Conservation (phyloP, 345 rosid genomes). For the Eutrema japonicum region DNA sequence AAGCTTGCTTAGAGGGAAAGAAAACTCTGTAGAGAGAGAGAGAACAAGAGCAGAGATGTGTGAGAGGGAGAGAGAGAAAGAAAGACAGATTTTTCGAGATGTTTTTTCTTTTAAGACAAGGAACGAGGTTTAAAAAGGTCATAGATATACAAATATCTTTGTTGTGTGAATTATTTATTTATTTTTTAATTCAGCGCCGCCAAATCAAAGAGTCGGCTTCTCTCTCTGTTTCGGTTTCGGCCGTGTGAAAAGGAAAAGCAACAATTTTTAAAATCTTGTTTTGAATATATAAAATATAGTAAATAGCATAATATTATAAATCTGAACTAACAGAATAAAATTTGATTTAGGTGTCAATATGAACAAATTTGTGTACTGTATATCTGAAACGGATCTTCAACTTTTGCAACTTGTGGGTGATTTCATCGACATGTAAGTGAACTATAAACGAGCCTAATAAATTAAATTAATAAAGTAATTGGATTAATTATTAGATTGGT, state of each 20-base stretch:
- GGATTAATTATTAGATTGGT: not conserved
- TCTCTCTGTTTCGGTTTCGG: conserved; percentile 3
- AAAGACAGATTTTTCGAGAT: conserved; percentile 25
- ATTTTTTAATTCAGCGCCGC: conserved; percentile 36
- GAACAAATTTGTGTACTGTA: conserved; percentile 11
- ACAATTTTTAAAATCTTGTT: not conserved
- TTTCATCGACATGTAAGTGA: not conserved
- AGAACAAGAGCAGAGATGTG: conserved; percentile 5
- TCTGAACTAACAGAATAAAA: conserved; percentile 21
- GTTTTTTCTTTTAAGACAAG: conserved; percentile 23
- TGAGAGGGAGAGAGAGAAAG: conserved; percentile 13
- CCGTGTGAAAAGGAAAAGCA: conserved; percentile 35
- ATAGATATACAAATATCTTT: conserved; percentile 35
- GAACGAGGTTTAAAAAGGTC: conserved; percentile 28
- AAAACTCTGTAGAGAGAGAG: conserved; percentile 43
- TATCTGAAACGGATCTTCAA: conserved; percentile 6
- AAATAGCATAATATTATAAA: not conserved
- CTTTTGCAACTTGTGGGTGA: conserved; percentile 26
- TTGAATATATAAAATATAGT: not conserved
- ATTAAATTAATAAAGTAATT: not conserved
- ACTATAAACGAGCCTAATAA: not conserved
- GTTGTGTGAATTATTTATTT: not conserved
- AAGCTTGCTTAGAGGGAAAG: conserved; percentile 44
- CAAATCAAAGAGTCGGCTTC: conserved; percentile 37
- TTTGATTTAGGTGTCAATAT: conserved; percentile 32